Percentiles rank a stretch among this genome's conserved stretches.
Conservation (phyloP, 441 rosid species). For the Daphne laureola region DNA sequence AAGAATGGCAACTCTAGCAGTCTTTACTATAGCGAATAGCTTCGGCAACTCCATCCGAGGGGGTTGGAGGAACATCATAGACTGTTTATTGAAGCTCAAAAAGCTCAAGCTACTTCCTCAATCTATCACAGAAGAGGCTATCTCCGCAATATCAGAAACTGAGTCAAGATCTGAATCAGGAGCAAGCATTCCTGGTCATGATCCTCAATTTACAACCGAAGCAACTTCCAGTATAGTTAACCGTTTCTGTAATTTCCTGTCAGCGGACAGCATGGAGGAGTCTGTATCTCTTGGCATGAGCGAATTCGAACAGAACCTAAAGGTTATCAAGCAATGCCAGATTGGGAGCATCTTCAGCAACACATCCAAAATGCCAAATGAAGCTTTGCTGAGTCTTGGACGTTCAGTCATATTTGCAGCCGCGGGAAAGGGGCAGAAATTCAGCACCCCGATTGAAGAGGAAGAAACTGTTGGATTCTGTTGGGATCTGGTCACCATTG, state of each 20-base stretch:
- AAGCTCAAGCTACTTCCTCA: slow-evolving; percentile 82
- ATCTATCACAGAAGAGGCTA: slow-evolving; percentile 46
- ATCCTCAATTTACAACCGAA: slow-evolving; percentile 25
- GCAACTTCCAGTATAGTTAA: slow-evolving; percentile 38
- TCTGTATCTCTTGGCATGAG: slow-evolving; percentile 65
- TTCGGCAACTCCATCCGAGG: slow-evolving; percentile 72
- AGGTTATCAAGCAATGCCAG: slow-evolving; percentile 71
- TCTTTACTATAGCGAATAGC: slow-evolving; percentile 75
- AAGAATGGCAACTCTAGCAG: slow-evolving; percentile 84
- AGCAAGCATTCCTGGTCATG: slow-evolving; percentile 24
- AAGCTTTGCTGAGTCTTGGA: slow-evolving; percentile 53
- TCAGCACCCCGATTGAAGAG: slow-evolving; percentile 76
- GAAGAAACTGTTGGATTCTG: slow-evolving; percentile 76
- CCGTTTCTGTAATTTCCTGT: slow-evolving; percentile 60
- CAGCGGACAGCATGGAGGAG: slow-evolving; percentile 68
- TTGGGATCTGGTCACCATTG: slow-evolving; percentile 59
- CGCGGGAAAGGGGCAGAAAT: slow-evolving; percentile 86
- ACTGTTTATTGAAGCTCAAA: slow-evolving; percentile 73
- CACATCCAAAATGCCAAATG: slow-evolving; percentile 45
- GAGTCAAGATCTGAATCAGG: slow-evolving; percentile 35
- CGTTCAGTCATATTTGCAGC: slow-evolving; percentile 77
- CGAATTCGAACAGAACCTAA: slow-evolving; percentile 77
- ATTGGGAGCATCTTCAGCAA: slow-evolving; percentile 65
- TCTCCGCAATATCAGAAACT: slow-evolving; percentile 24
- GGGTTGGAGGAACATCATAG: slow-evolving; percentile 89